Evolutionary conservation across 345 rosid species (phyloP).

Genomic region (Syzygium aromaticum): DNA sequence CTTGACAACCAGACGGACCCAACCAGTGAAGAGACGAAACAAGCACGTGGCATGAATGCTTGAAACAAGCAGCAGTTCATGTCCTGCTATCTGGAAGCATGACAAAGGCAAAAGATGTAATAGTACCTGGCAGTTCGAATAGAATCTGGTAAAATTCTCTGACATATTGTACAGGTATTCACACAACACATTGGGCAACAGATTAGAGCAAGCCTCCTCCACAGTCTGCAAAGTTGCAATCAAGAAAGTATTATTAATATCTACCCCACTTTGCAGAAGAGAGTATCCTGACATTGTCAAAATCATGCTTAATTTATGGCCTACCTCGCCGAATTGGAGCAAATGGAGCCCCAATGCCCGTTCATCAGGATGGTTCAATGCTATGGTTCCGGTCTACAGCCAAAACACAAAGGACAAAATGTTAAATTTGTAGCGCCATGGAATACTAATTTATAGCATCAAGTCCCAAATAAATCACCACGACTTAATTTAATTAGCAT

Average conservation of each 20-base stretch:
- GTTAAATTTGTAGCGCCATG: neutral
- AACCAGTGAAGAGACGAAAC: neutral
- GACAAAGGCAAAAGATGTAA: neutral
- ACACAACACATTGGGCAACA: conserved; percentile 66
- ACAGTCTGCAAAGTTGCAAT: conserved; percentile 42
- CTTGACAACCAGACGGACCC: neutral
- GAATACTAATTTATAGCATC: neutral
- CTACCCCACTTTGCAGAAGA: neutral
- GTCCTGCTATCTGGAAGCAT: neutral
- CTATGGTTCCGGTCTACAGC: conserved; percentile 41
- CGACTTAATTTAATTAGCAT: neutral
- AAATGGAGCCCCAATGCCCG: conserved; percentile 78
- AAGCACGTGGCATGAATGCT: neutral
- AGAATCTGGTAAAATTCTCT: conserved; percentile 64
- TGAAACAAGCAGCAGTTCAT: neutral
- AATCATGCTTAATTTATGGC: neutral
- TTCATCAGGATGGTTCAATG: conserved; percentile 58
- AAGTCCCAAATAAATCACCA: neutral
- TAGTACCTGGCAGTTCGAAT: conserved; percentile 67
- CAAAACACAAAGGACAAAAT: neutral
- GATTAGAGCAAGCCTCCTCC: conserved; percentile 72
- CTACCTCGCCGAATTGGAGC: conserved; percentile 79
- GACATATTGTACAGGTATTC: conserved; percentile 76
- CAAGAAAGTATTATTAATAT: neutral
- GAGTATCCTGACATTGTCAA: neutral